These are phyloP conservation scores for Auriculariales sp. DNA, from an alignment of 768 basidiomycete species.

Conservation along the genomic window DNA sequence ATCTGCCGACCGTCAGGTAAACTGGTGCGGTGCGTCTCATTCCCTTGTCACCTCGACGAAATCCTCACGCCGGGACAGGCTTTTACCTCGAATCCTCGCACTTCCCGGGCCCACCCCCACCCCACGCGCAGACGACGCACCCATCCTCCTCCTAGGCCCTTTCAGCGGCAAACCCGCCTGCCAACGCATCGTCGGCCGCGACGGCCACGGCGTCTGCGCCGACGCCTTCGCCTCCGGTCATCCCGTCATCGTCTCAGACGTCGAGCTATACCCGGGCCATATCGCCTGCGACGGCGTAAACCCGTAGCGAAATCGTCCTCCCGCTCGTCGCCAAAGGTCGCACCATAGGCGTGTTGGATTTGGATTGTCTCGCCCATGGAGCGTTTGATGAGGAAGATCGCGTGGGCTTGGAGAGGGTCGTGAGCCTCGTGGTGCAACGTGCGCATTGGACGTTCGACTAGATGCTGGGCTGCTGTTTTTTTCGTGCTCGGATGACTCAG, in stretches of 20 bases:
- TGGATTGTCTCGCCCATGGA: slow-evolving; percentile 60
- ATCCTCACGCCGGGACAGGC: slow-evolving; percentile 28
- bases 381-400: slow-evolving; percentile 72
- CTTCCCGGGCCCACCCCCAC: slow-evolving; percentile 33
- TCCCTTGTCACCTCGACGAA: background rate
- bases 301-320: slow-evolving; percentile 80
- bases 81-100: slow-evolving; percentile 66
- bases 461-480: no score
- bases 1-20: slow-evolving; percentile 48
- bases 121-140: background rate
- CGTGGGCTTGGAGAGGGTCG: slow-evolving; percentile 62
- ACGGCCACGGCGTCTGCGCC: slow-evolving; percentile 73
- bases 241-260: slow-evolving; percentile 60
- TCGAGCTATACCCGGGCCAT: slow-evolving; percentile 76
- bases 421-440: slow-evolving; percentile 37
- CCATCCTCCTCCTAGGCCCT: slow-evolving; percentile 54
- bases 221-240: slow-evolving; percentile 45
- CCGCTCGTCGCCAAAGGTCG: slow-evolving; percentile 38
- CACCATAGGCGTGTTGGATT: slow-evolving; percentile 46
- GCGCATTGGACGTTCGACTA: no score
- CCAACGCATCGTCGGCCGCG: slow-evolving; percentile 52
- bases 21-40: slow-evolving; percentile 74
- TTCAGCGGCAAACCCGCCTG: slow-evolving; percentile 91
- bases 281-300: slow-evolving; percentile 88
- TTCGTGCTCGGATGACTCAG: no score